A percentile compares a stretch with the other conserved stretches of the same genome.
Evolutionary conservation across 352 stramenopile genomes (phyloP).

Genomic region (Globisporangium ultimum): DNA sequence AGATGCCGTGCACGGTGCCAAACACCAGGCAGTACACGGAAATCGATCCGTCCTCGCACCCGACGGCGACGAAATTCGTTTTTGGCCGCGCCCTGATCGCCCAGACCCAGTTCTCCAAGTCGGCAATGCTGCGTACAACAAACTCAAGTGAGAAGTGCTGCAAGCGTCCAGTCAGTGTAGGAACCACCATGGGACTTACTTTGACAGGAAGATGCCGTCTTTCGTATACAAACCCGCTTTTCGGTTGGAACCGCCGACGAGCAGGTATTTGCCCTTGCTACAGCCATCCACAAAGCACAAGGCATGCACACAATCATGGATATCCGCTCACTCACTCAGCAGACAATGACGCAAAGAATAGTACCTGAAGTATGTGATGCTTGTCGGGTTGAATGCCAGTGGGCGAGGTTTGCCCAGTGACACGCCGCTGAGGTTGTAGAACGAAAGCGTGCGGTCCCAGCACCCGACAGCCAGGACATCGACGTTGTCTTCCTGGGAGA

Average conservation of each 20-base stretch:
- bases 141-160: background rate
- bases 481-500: slow-evolving; percentile 71
- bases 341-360: too few species aligned
- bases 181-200: slow-evolving; percentile 21
- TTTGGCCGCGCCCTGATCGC: slow-evolving; percentile 72
- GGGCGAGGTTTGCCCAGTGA: slow-evolving; percentile 86
- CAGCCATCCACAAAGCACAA: background rate
- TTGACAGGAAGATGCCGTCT: slow-evolving; percentile 72
- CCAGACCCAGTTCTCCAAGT: slow-evolving; percentile 93
- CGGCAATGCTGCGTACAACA: slow-evolving; percentile 53
- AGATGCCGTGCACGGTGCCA: slow-evolving; percentile 89
- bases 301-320: background rate
- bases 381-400: slow-evolving; percentile 92
- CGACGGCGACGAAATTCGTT: slow-evolving; percentile 84
- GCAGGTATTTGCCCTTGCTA: slow-evolving; percentile 89
- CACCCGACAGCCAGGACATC: slow-evolving; percentile 90
- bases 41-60: slow-evolving; percentile 86
- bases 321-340: background rate
- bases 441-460: slow-evolving; percentile 92
- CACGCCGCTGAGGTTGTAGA: slow-evolving; percentile 86
- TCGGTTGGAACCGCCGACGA: slow-evolving; percentile 85
- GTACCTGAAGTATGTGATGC: slow-evolving; percentile 84
- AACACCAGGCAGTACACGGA: slow-evolving; percentile 88
- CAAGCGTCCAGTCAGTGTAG: background rate
- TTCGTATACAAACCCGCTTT: slow-evolving; percentile 90